phyloP scores from a whole-genome alignment of 1,284 basidiomycete genomes.

The Uromyces viciae-fabae region DNA sequence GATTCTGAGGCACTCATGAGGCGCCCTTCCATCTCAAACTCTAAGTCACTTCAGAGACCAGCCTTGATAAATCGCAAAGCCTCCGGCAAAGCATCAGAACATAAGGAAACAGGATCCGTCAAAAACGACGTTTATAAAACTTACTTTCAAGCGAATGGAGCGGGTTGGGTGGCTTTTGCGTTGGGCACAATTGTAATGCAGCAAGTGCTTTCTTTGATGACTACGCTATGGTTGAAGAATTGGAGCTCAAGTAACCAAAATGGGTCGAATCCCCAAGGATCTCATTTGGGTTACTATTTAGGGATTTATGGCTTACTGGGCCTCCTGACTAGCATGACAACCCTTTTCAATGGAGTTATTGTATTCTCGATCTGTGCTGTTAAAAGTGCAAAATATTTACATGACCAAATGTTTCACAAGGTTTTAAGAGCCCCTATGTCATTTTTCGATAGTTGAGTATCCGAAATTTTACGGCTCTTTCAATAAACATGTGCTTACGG shows the following conservation, averaged over 20 bases:
- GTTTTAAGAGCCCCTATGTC: conserved; percentile 76
- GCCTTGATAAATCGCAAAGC: conserved; percentile 47
- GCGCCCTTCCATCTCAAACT: conserved; percentile 46
- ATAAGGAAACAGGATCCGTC: conserved; percentile 76
- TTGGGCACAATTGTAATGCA: conserved; percentile 10
- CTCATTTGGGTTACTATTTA: conserved; percentile 28
- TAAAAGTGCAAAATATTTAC: conserved; percentile 66
- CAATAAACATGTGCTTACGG: background rate
- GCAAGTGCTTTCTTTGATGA: conserved; percentile 17
- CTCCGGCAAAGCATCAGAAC: conserved; percentile 65
- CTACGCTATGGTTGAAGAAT: conserved; percentile 36
- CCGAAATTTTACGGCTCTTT: conserved; percentile 10
- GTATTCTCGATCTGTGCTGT: conserved; percentile 77
- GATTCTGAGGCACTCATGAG: conserved; percentile 42
- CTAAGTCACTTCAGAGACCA: conserved; percentile 47
- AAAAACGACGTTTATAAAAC: conserved; percentile 71
- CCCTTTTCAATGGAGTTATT: conserved; percentile 15
- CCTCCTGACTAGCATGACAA: background rate
- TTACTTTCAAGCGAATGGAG: conserved; percentile 76
- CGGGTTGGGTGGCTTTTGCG: conserved; percentile 60
- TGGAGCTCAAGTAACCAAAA: conserved; percentile 36
- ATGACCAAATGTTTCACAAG: conserved; percentile 57
- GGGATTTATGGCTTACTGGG: conserved; percentile 36
- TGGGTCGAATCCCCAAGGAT: background rate
- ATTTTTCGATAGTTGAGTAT: conserved; percentile 80